A percentile compares a stretch with the other conserved stretches of the same genome.
These are phyloP conservation scores for Talaromyces sp. DNA, from an alignment of 2,329 filamentous ascomycete species.

Conservation along the genomic window DNA sequence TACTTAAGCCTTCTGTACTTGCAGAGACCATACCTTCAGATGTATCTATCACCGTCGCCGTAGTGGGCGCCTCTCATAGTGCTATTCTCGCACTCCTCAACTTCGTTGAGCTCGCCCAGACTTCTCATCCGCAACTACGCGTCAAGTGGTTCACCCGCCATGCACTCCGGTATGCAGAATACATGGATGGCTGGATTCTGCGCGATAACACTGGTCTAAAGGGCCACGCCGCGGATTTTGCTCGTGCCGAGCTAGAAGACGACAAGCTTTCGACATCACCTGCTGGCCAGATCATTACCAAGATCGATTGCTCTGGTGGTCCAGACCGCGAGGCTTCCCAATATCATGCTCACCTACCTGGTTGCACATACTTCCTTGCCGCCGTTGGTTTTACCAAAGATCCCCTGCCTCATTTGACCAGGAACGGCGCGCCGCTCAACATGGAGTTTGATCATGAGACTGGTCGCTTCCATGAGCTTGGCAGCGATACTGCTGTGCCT, in stretches of 20 bases:
- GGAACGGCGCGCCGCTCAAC: conserved; percentile 32
- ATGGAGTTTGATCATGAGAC: conserved; percentile 37
- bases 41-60: conserved; percentile 51
- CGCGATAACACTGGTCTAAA: conserved; percentile 69
- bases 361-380: conserved; percentile 58
- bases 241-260: conserved; percentile 61
- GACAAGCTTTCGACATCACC: conserved; percentile 49
- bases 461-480: conserved; percentile 52
- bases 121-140: conserved; percentile 56
- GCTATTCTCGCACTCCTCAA: conserved; percentile 66
- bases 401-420: conserved; percentile 52
- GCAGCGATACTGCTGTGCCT: conserved; percentile 46
- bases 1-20: conserved; percentile 58
- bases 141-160: conserved; percentile 67
- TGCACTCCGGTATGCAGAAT: conserved; percentile 62
- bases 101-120: conserved; percentile 56
- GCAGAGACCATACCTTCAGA: conserved; percentile 42
- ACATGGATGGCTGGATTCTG: conserved; percentile 65
- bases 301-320: conserved; percentile 48
- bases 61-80: conserved; percentile 65
- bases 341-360: conserved; percentile 52
- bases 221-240: conserved; percentile 63
- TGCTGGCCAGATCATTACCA: conserved; percentile 52
- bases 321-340: conserved; percentile 44
- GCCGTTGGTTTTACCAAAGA: conserved; percentile 62